Conservation (phyloP, 73 alveolate genomes). For the Tetrahymena borealis region DNA sequence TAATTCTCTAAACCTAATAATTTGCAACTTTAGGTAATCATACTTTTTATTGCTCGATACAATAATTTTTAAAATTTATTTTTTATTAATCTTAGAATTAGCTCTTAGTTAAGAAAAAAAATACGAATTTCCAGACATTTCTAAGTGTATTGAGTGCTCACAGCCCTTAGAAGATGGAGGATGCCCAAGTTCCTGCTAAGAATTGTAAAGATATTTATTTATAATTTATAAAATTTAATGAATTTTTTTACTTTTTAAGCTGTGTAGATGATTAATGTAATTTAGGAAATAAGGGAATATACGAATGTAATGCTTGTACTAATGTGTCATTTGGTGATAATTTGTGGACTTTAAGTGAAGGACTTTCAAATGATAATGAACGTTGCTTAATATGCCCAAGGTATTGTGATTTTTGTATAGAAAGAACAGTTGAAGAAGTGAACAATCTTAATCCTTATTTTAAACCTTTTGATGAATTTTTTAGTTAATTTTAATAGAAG, state of each 20-base stretch:
- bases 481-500: not conserved
- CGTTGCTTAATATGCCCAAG: not conserved
- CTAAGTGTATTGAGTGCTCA: not conserved
- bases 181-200: not conserved
- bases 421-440: not conserved
- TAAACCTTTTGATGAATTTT: not conserved
- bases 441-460: not conserved
- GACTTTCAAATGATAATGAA: not conserved
- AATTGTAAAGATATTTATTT: not conserved
- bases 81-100: not conserved
- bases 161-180: not conserved
- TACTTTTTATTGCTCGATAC: too few species aligned
- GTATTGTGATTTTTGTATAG: not conserved
- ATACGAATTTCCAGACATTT: not conserved
- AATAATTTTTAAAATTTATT: not conserved
- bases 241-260: not conserved
- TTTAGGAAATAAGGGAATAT: not conserved
- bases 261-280: not conserved
- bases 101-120: not conserved
- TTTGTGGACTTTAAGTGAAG: not conserved
- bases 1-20: not conserved
- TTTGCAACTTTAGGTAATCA: not conserved
- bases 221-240: not conserved
- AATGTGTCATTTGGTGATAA: not conserved
- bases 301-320: not conserved